A percentile compares a stretch with the other conserved stretches of the same genome.
phyloP scores from a whole-genome alignment of 768 basidiomycete species.

The Serpula lacrymans region DNA sequence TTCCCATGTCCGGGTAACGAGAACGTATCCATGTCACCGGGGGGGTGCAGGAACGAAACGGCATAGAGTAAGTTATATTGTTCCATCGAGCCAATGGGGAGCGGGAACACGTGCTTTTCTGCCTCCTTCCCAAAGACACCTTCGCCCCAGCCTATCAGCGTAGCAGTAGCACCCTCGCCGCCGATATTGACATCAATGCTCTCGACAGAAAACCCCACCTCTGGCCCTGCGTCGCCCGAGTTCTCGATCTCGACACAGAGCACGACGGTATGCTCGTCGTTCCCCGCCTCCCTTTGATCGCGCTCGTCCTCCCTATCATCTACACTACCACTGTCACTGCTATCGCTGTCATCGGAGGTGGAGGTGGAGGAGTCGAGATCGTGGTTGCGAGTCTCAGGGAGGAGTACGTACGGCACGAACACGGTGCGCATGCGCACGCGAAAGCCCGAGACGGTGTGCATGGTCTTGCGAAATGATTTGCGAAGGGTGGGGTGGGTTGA shows the following conservation, averaged over 20 bases:
- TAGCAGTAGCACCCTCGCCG: slow-evolving; percentile 56
- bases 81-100: slow-evolving; percentile 65
- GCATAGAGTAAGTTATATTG: slow-evolving; percentile 90
- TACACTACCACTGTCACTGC: slow-evolving; percentile 33
- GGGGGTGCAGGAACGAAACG: slow-evolving; percentile 73
- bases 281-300: slow-evolving; percentile 57
- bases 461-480: slow-evolving; percentile 80
- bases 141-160: slow-evolving; percentile 49
- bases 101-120: slow-evolving; percentile 58
- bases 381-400: slow-evolving; percentile 42
- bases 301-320: slow-evolving; percentile 49
- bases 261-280: slow-evolving; percentile 80
- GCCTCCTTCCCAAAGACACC: slow-evolving; percentile 27
- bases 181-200: slow-evolving; percentile 72
- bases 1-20: slow-evolving; percentile 29
- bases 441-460: slow-evolving; percentile 79
- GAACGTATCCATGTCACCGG: slow-evolving; percentile 48
- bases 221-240: slow-evolving; percentile 56
- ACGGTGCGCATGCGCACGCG: slow-evolving; percentile 93
- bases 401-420: slow-evolving; percentile 80
- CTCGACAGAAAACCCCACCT: slow-evolving; percentile 73
- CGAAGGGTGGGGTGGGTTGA: slow-evolving; percentile 66
- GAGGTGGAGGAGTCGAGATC: slow-evolving; percentile 3
- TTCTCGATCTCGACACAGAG: slow-evolving; percentile 93
- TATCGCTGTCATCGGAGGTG: slow-evolving; percentile 28